Evolutionary conservation across 1,139 yeast genomes (phyloP), one percentile per base, ranked within the genome.

Genomic region (Taphrina pruni): DNA sequence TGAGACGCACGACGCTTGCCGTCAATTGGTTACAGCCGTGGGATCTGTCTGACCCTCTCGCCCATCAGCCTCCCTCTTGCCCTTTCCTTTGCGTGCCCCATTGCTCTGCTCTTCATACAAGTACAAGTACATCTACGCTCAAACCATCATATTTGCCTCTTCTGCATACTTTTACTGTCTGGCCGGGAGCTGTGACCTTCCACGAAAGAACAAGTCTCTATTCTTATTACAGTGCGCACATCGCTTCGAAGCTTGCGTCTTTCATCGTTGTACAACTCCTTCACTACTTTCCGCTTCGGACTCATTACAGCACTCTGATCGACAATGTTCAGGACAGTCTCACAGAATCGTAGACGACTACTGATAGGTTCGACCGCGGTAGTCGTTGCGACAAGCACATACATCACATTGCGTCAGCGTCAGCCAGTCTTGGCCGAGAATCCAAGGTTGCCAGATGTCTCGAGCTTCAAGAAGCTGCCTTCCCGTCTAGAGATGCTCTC

Each of bases 341-440:
- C 43, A 17, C 39, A 43, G 39, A 58, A 54, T 35, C 43, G 58
- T n/a, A 35, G 62, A 32, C 43, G 52, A n/a, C 41, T 45, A 26
- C 62, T 58, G 41, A 45, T 38, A 50, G 52, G 61, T 14, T 64
- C 67, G n/a, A 55, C 67, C 21, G 67, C 67, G 7, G 61, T 55
- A 5, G 55, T 21, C n/a, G 55, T 51, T 32, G 61, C 67, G 12
- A 38, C 61, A 32, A 58, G 55, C 38, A 46, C 61, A 17, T 64
- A 54, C 39, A 32, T 54, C 38, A 45, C 67, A 14, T 41, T 64
- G 55, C 67, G 67, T 45, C 67, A 64, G 32, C 45, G 61, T 6
- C 57, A 57, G 39, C 69, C 69, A 3, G 32, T 65, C 32, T 58
- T 54, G 7, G 69, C 69, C 17, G 69, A 65, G 45, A 21, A 21